Evolutionary conservation across 2,329 filamentous ascomycete genomes (phyloP), one percentile per base, ranked within the genome.

Genomic region (Drechmeria coniospora): DNA sequence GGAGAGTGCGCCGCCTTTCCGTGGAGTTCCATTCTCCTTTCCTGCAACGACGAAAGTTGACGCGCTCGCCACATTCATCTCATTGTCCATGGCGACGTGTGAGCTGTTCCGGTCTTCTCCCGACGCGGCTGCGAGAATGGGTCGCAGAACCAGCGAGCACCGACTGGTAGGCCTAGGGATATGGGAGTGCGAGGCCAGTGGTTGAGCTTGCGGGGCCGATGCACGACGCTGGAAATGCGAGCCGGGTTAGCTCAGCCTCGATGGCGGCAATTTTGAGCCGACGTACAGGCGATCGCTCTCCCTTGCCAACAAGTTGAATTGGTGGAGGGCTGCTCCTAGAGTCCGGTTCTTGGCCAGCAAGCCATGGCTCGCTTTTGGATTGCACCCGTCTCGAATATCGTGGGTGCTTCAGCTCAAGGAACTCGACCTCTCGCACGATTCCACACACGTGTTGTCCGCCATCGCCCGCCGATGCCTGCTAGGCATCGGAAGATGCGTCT

Each of bases 361-460:
- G 42, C 2, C 39, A 44, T 18, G 59, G 57, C 38, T 65, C 60
- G 34, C 61, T 65, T 39, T 56, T 63, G 25, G 59, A 63, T 33
- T 63, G 55, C 14, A 56, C 46, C 21, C 59, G 51, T n/a, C 58
- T 51, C 25, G 54, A 60, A 32, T 63, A 61, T 16, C 44, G 44
- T 8, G 53, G 53, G 12, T 41, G 36, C 25, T 49, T 53, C 25
- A 48, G 44, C 22, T 43, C 33, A n/a, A 40, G 36, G 25, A 22
- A 17, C 8, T 29, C 21, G 10, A 20, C 12, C 20, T 35, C 39
- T 29, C 32, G 30, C 32, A 20, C 4, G 12, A 26, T 19, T 30
- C 15, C 25, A n/a, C n/a, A n/a, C n/a, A n/a, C 36, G 9, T 30
- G 34, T 37, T 30, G 30, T 37, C 44, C 23, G n/a, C n/a, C n/a